phyloP scores from a whole-genome alignment of 2,329 filamentous ascomycete genomes.

The Xylariaceae sp. region DNA sequence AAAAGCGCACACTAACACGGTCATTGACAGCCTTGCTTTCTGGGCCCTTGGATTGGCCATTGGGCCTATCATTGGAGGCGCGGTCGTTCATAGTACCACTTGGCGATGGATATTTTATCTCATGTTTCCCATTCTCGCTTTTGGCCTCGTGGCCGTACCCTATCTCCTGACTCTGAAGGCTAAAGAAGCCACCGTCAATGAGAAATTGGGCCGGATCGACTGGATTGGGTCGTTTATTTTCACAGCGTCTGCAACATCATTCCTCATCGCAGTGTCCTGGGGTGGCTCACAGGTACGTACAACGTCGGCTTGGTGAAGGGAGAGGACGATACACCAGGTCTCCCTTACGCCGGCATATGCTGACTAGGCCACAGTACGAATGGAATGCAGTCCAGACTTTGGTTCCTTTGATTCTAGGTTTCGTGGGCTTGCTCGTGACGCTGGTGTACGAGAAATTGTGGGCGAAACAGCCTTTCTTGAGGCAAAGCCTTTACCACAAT shows the following conservation, averaged over 20 bases:
- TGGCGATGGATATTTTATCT: slow-evolving; percentile 36
- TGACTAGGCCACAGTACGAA: slow-evolving; percentile 12
- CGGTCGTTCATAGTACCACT: slow-evolving; percentile 16
- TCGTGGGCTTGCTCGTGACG: slow-evolving; percentile 16
- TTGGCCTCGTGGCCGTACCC: slow-evolving; percentile 39
- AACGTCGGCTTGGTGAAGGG: not conserved
- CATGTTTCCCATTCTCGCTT: slow-evolving; percentile 42
- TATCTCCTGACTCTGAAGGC: slow-evolving; percentile 41
- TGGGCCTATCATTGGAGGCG: slow-evolving; percentile 20
- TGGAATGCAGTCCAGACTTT: slow-evolving; percentile 17
- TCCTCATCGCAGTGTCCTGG: slow-evolving; percentile 47
- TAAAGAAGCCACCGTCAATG: slow-evolving; percentile 29
- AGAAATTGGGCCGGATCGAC: slow-evolving; percentile 42
- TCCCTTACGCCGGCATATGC: not conserved
- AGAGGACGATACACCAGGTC: not conserved
- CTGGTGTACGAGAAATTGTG: slow-evolving; percentile 17
- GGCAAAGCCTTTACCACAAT: slow-evolving; percentile 19
- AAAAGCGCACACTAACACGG: not conserved
- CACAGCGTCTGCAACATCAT: slow-evolving; percentile 39
- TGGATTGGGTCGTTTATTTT: slow-evolving; percentile 45
- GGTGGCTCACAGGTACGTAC: slow-evolving; percentile 36
- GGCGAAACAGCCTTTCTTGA: slow-evolving; percentile 18
- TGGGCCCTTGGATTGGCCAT: slow-evolving; percentile 21
- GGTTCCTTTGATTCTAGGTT: slow-evolving; percentile 19
- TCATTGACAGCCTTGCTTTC: slow-evolving; percentile 6